phyloP scores from a whole-genome alignment of 2,329 filamentous ascomycete genomes.

The Fusarium sacchari region DNA sequence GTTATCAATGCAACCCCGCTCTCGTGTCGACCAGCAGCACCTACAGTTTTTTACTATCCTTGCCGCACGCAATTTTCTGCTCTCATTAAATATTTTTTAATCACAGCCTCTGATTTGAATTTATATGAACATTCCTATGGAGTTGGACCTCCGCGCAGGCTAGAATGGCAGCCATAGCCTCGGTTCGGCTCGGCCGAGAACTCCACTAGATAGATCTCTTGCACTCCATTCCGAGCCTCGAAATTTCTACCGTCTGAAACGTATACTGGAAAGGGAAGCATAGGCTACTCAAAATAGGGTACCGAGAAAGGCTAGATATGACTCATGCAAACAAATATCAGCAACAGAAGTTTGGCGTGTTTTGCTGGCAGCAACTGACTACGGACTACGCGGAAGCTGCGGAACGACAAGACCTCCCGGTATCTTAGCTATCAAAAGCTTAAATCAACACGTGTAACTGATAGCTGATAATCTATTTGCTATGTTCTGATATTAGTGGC shows the following conservation, averaged over 20 bases:
- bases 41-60: background rate
- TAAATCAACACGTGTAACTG: background rate
- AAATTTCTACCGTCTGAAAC: background rate
- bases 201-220: background rate
- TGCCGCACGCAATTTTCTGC: background rate
- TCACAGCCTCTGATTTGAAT: rapidly evolving
- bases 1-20: background rate
- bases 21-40: background rate
- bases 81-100: too few relatives aligned
- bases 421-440: background rate
- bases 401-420: background rate
- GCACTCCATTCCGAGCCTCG: background rate
- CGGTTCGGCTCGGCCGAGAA: slow-evolving; percentile 3
- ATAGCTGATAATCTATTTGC: background rate
- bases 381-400: background rate
- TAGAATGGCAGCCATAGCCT: background rate
- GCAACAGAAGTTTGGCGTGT: background rate
- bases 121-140: background rate
- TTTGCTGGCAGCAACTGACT: background rate
- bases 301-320: too few relatives aligned
- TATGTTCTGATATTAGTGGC: background rate
- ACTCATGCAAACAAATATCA: background rate
- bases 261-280: background rate
- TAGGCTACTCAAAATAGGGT: background rate
- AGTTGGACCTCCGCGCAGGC: background rate